These are phyloP conservation scores for Aegilops sharonensis DNA, from an alignment of 176 grass and related monocot species.

Conservation along the genomic window DNA sequence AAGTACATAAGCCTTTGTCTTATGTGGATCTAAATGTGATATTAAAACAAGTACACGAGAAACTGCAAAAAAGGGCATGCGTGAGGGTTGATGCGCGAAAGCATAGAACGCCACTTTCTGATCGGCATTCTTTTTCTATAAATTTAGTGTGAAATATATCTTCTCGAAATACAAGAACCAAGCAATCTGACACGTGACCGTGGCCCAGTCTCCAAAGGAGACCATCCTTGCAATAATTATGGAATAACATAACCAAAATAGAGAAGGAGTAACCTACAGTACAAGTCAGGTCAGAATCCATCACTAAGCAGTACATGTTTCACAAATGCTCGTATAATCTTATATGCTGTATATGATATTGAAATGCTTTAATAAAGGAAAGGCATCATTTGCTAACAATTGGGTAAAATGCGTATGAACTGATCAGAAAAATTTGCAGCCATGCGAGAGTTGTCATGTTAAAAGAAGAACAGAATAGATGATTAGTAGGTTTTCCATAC, in stretches of 20 bases:
- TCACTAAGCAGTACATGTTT: conserved; percentile 9
- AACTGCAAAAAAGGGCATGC: background rate
- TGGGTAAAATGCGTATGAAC: background rate
- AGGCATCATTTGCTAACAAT: background rate
- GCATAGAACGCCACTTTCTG: background rate
- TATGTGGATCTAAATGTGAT: background rate
- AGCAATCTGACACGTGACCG: background rate
- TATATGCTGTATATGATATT: background rate
- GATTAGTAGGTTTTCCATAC: background rate
- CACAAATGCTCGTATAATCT: background rate
- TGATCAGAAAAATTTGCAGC: background rate
- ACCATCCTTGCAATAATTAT: conserved; percentile 1
- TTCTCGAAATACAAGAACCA: conserved; percentile 8
- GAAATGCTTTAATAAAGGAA: background rate
- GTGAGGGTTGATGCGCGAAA: conserved; percentile 12
- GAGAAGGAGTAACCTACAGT: background rate
- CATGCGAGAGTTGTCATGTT: background rate
- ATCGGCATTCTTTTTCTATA: background rate
- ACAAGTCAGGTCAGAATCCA: background rate
- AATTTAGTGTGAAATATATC: background rate
- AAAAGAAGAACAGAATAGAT: conserved; percentile 6
- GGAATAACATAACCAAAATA: conserved; percentile 16
- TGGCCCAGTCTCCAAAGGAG: background rate
- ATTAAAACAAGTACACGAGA: background rate
- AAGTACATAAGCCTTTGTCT: background rate